Percentiles rank a stretch among this genome's conserved stretches.
Conservation (phyloP, 768 basidiomycete genomes). For the Auriscalpium vulgare region DNA sequence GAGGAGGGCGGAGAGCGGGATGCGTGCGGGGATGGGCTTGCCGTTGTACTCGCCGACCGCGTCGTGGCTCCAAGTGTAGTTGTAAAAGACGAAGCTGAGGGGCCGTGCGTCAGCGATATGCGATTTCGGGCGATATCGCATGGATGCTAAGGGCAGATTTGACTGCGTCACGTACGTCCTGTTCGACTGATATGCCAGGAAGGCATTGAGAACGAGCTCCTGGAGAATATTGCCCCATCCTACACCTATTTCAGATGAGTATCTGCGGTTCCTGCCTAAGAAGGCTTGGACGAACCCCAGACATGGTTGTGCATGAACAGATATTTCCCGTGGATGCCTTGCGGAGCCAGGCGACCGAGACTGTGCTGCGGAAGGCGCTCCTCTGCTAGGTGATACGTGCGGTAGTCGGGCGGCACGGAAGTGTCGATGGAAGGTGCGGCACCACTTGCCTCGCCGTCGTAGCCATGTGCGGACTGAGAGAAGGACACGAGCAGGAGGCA, state of each 20-base stretch:
- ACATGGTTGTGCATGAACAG: conserved; percentile 9
- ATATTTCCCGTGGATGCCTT: conserved; percentile 11
- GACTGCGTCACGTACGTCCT: conserved; percentile 36
- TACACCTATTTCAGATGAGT: conserved; percentile 24
- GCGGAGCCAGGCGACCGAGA: conserved; percentile 5
- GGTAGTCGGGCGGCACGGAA: conserved; percentile 3
- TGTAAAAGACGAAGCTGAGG: conserved; percentile 40
- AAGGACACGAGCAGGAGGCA: neutral
- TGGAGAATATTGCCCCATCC: conserved; percentile 62
- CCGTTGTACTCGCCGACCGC: conserved; percentile 38
- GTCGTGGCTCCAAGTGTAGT: conserved; percentile 44
- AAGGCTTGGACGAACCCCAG: neutral
- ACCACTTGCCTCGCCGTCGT: too few relatives aligned
- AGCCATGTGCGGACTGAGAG: neutral
- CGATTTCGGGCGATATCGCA: too few relatives aligned
- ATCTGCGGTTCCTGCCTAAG: neutral
- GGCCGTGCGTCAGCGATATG: neutral
- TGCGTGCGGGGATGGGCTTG: conserved; percentile 39
- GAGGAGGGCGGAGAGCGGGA: conserved; percentile 41
- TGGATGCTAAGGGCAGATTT: neutral
- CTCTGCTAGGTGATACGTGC: conserved; percentile 5
- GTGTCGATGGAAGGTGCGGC: neutral
- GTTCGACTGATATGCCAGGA: conserved; percentile 38
- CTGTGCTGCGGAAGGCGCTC: conserved; percentile 7
- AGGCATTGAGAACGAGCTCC: conserved; percentile 44